Evolutionary conservation across 2,329 filamentous ascomycete genomes (phyloP), one percentile per base, ranked within the genome.

Genomic region (Cytospora mali): DNA sequence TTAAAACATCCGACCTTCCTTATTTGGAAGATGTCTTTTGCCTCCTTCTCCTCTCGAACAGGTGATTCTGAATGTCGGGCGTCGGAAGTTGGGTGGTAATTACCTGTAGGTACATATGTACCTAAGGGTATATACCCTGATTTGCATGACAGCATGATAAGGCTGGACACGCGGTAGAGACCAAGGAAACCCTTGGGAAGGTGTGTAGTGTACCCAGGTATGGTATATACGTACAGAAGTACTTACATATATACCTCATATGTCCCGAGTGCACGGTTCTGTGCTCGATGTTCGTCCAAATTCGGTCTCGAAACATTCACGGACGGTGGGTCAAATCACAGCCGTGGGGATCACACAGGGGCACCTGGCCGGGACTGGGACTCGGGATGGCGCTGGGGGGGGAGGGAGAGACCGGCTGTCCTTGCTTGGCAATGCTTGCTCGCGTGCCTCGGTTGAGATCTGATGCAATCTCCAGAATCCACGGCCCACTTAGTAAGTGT

Each of bases 1-100:
- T 61, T 51, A 42, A 39, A 55, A 39, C 9, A 28, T 55, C 46
- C 53, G 58, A 61, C 58, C 52, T 61, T 51, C 58, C 58, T 51
- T 16, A 18, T 55, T 61, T 13, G 52, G 58, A 31, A 35, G 54
- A 23, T 18, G 7, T 11, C 23, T 55, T 29, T 35, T 13, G 31
- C 28, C 49, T 11, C 50, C 58, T 49, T 49, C 33, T 51, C 33
- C 6, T 49, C 28, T 23, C 18, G 28, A 31, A 10, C 9, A 46
- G 18, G n/a, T 21, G 39, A 46, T 46, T 6, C 18, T 46, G n/a
- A 5, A 13, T 46, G n/a, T 46, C 42, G 42, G n/a, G 10, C 7
- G 2, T 23, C 9, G 42, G n/a, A 13, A 13, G n/a, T 46, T 46
- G 42, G 16, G 35, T 39, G 16, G 33, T 35, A 11, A n/a, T n/a